Evolutionary conservation across 2,329 filamentous ascomycete species (phyloP).

Genomic region (Aquanectria penicillioides): DNA sequence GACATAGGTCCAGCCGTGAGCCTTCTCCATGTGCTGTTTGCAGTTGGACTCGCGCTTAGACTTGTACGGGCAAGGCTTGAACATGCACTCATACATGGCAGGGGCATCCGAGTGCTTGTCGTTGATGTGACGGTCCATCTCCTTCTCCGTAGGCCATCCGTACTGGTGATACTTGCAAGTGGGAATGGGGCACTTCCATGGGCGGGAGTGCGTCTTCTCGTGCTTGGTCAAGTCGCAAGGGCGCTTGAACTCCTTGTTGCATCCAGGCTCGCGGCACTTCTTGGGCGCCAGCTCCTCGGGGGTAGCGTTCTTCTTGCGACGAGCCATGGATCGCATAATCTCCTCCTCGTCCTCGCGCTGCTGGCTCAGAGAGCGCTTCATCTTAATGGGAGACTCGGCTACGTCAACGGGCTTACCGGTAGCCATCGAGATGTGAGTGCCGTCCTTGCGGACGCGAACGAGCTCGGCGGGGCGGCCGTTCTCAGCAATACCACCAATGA

Average conservation of each 20-base stretch:
- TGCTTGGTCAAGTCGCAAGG: constrained; percentile 99
- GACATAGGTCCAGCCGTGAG: constrained; percentile 89
- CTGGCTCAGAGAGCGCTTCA: constrained; percentile 75
- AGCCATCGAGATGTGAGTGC: constrained; percentile 80
- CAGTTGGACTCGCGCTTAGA: constrained; percentile 97
- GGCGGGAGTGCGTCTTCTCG: constrained; percentile 95
- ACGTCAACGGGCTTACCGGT: constrained; percentile 73
- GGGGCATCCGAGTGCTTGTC: constrained; percentile 91
- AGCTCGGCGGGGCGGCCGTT: constrained; percentile 87
- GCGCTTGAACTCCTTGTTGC: constrained; percentile 93
- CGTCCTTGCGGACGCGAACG: constrained; percentile 82
- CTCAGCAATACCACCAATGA: constrained; percentile 82
- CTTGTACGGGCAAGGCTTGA: constrained; percentile 86
- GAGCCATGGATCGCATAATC: constrained; percentile 91
- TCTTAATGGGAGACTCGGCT: constrained; percentile 59
- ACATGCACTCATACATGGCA: constrained; percentile 84
- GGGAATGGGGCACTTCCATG: constrained; percentile 87
- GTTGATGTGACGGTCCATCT: constrained; percentile 94
- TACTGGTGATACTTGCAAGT: constrained; percentile 90
- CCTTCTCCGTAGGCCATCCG: constrained; percentile 98
- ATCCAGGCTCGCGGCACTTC: constrained; percentile 78
- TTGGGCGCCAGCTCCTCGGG: constrained; percentile 85
- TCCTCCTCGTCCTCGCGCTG: constrained; percentile 82
- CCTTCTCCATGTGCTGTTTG: constrained; percentile 99
- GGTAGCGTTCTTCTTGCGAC: constrained; percentile 91